Evolutionary conservation across 208 protist species (phyloP).

Genomic region (Acanthamoeba lugdunensis): DNA sequence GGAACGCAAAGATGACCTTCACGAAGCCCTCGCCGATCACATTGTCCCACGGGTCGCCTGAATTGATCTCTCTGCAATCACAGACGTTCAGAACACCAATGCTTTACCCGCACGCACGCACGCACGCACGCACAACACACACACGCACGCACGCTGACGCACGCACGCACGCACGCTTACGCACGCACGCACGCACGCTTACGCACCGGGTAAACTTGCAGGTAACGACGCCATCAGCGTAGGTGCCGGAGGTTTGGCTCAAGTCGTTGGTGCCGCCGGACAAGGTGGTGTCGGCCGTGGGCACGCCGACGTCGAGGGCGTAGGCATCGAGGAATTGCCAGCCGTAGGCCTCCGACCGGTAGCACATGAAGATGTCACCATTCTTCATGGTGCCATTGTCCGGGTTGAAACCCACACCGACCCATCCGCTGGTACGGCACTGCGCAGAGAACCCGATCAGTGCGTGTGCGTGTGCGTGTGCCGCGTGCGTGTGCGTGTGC

Average conservation of each 20-base stretch:
- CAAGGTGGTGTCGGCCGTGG: background rate
- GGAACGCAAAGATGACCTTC: constrained; percentile 67
- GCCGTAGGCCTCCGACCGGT: background rate
- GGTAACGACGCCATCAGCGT: background rate
- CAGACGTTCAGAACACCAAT: background rate
- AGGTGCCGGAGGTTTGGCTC: background rate
- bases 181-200: background rate
- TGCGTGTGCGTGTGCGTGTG: background rate
- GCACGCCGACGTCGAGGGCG: constrained; percentile 36
- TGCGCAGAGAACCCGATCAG: background rate
- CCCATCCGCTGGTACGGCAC: constrained; percentile 66
- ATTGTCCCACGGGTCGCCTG: background rate
- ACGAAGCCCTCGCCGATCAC: background rate
- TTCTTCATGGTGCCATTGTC: constrained; percentile 38
- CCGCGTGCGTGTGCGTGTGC: background rate
- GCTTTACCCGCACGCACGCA: too few relatives aligned
- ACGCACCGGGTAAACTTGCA: background rate
- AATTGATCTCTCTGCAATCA: background rate
- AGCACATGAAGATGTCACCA: constrained; percentile 30
- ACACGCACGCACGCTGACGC: too few relatives aligned
- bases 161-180: too few relatives aligned
- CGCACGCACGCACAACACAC: too few relatives aligned
- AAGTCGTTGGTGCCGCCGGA: background rate
- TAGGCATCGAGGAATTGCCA: constrained; percentile 17
- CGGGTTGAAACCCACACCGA: constrained; percentile 39